Percentiles rank a stretch among this genome's conserved stretches.
These are phyloP conservation scores for Ammopiptanthus mongolicus DNA, from an alignment of 306 rosid species.

Conservation along the genomic window DNA sequence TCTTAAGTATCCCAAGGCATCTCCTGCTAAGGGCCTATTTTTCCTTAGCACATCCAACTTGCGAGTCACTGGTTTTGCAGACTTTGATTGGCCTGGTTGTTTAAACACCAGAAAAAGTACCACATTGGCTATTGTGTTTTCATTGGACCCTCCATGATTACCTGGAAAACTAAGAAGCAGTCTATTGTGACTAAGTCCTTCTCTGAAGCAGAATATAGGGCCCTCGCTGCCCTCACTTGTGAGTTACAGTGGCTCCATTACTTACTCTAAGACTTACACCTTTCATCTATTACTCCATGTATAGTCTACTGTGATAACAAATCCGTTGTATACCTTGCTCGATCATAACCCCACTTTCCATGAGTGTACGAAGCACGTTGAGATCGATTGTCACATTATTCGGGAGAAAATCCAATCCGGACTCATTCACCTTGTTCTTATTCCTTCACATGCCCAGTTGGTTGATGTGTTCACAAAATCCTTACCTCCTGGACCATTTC, in stretches of 20 bases:
- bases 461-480: too few relatives aligned
- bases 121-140: background rate
- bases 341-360: background rate
- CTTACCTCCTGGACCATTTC: too few relatives aligned
- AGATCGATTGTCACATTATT: too few relatives aligned
- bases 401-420: too few relatives aligned
- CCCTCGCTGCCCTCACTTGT: background rate
- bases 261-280: background rate
- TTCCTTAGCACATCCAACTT: too few relatives aligned
- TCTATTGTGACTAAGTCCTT: background rate
- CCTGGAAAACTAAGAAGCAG: background rate
- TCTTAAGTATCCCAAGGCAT: too few relatives aligned
- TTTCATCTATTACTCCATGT: background rate
- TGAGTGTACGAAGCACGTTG: background rate
- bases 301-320: background rate
- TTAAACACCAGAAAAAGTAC: background rate
- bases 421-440: too few relatives aligned
- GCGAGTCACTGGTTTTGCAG: background rate
- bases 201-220: background rate
- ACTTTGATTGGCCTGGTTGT: background rate
- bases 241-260: background rate
- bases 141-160: rapidly evolving
- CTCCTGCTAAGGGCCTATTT: too few relatives aligned
- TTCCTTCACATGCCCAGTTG: too few relatives aligned
- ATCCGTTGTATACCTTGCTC: background rate